phyloP scores from a whole-genome alignment of 139 green algal genomes.

The Microglena sp. region DNA sequence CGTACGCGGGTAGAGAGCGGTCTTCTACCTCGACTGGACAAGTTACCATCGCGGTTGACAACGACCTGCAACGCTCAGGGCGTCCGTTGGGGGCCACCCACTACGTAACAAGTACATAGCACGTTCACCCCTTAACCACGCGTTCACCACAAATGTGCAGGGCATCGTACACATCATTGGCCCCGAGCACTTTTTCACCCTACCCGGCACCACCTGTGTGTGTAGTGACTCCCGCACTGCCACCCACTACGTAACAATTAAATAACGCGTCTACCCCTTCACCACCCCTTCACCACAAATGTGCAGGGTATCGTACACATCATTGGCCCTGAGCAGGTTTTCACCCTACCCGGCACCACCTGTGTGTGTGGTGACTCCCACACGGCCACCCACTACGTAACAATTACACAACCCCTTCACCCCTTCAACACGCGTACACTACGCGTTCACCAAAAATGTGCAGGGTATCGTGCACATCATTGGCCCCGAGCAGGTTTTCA shows the following conservation, averaged over 20 bases:
- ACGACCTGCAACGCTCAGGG: too few species aligned
- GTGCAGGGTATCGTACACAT: constrained; percentile 14
- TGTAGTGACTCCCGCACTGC: too few species aligned
- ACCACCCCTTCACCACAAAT: neutral
- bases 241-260: too few species aligned
- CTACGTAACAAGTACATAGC: too few species aligned
- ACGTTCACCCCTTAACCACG: too few species aligned
- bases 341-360: too few species aligned
- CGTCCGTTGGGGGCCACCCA: too few species aligned
- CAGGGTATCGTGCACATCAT: neutral
- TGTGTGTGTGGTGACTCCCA: neutral
- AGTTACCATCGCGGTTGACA: neutral
- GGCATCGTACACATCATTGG: too few species aligned
- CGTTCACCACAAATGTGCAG: too few species aligned
- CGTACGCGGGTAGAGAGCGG: neutral
- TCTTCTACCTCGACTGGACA: neutral
- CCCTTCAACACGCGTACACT: neutral
- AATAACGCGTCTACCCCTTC: too few species aligned
- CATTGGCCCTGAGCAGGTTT: constrained; percentile 12
- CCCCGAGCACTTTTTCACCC: too few species aligned
- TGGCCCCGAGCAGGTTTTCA: neutral
- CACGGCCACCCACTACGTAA: neutral
- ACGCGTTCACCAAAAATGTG: neutral
- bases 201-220: too few species aligned
- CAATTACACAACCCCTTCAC: neutral